These are phyloP conservation scores for Candida incommunis DNA, from an alignment of 805 yeast species.

Conservation along the genomic window DNA sequence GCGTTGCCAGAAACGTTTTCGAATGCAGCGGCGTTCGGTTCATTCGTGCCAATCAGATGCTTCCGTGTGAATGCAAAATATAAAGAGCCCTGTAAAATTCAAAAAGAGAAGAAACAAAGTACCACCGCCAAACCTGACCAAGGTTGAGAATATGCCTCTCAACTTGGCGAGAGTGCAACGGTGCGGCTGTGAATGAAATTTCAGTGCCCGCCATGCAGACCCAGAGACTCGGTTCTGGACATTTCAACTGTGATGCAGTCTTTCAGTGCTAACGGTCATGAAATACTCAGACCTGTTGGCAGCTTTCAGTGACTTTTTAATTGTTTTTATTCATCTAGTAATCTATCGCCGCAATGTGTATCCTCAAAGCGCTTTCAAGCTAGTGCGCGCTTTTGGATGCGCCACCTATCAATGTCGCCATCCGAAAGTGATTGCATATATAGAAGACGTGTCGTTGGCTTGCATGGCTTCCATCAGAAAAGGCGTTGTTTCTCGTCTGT, in stretches of 20 bases:
- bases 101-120: no score
- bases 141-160: no score
- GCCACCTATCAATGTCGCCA: conserved; percentile 30
- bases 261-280: no score
- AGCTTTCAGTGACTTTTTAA: conserved; percentile 33
- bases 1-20: not conserved
- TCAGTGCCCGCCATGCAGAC: no score
- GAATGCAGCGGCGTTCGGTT: not conserved
- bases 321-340: conserved; percentile 39
- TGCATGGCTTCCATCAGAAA: not conserved
- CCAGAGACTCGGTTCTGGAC: no score
- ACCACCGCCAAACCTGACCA: no score
- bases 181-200: no score
- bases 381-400: conserved; percentile 28
- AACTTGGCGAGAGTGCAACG: no score
- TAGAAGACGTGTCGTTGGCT: conserved; percentile 16
- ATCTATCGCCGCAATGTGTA: conserved; percentile 40
- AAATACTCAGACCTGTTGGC: not conserved
- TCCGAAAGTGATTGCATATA: conserved; percentile 32
- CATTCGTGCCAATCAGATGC: no score
- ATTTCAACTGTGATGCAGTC: no score
- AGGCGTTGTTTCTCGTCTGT: not conserved
- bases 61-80: no score
- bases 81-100: no score
- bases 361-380: conserved; percentile 34